phyloP scores from a whole-genome alignment of 257 asterid species.

The Rubia yunnanensis region DNA sequence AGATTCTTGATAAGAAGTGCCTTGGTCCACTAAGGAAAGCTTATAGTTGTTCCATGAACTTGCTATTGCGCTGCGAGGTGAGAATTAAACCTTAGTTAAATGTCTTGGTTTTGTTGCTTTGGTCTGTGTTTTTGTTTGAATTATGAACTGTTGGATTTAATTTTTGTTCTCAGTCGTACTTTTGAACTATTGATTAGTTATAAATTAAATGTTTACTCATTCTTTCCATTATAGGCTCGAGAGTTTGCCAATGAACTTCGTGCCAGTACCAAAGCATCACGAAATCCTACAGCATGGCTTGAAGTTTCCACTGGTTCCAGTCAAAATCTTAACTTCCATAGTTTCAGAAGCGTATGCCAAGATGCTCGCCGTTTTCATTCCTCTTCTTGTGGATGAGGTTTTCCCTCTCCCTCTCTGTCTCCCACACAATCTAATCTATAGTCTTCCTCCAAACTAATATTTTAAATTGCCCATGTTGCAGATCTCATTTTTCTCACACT shows the following conservation, averaged over 20 bases:
- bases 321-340: conserved; percentile 59
- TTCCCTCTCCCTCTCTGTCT: conserved; percentile 15
- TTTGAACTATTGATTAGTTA: neutral
- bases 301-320: conserved; percentile 61
- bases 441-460: neutral
- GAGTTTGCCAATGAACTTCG: conserved; percentile 98
- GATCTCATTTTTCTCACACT: conserved; percentile 92
- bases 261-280: conserved; percentile 70
- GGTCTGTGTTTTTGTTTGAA: neutral
- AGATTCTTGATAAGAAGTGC: conserved; percentile 87
- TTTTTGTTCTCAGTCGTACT: neutral
- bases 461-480: conserved; percentile 28
- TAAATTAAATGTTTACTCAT: conserved; percentile 9
- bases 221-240: conserved; percentile 61
- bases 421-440: neutral
- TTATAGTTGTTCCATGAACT: conserved; percentile 86
- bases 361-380: conserved; percentile 82
- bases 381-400: conserved; percentile 96
- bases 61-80: conserved; percentile 91
- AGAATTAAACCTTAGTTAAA: conserved; percentile 19
- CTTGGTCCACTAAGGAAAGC: conserved; percentile 87
- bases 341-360: conserved; percentile 81
- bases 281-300: conserved; percentile 70
- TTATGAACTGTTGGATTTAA: neutral
- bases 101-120: conserved; percentile 12